Conservation (phyloP, 2,329 filamentous ascomycete genomes). For the Chaetoscypha palmicola region DNA sequence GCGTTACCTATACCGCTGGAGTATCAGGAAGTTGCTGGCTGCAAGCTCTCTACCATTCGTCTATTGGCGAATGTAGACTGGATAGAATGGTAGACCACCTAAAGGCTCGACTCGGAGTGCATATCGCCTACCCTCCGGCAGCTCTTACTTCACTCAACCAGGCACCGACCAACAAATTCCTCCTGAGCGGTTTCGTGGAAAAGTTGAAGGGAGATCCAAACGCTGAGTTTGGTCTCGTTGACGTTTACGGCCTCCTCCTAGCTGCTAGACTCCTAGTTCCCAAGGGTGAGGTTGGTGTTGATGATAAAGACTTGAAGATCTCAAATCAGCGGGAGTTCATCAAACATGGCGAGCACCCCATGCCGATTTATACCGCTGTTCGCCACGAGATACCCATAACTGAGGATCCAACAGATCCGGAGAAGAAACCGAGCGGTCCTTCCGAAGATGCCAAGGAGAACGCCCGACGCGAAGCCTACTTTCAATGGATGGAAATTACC, state of each 20-base stretch:
- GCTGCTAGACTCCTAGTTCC: slow-evolving; percentile 81
- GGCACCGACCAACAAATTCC: slow-evolving; percentile 85
- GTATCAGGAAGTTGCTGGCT: slow-evolving; percentile 97
- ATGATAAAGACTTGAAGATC: slow-evolving; percentile 76
- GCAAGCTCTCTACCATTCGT: slow-evolving; percentile 79
- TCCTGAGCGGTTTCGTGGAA: slow-evolving; percentile 83
- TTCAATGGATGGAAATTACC: slow-evolving; percentile 96
- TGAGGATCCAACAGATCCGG: slow-evolving; percentile 36
- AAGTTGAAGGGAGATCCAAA: slow-evolving; percentile 77
- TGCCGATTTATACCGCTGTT: slow-evolving; percentile 94
- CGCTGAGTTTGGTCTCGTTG: slow-evolving; percentile 82
- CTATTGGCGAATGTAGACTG: slow-evolving; percentile 63
- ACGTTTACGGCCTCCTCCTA: slow-evolving; percentile 82
- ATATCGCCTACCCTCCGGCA: slow-evolving; percentile 87
- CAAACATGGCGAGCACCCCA: slow-evolving; percentile 69
- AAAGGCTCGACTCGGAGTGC: slow-evolving; percentile 62
- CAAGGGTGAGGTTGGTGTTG: slow-evolving; percentile 71
- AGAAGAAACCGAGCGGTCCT: slow-evolving; percentile 30
- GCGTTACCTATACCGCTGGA: slow-evolving; percentile 87
- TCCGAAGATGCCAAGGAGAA: slow-evolving; percentile 45
- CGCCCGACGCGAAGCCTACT: slow-evolving; percentile 70
- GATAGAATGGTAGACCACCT: slow-evolving; percentile 34
- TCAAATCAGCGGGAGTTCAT: slow-evolving; percentile 78
- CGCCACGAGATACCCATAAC: slow-evolving; percentile 84
- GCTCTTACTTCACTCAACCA: slow-evolving; percentile 76